phyloP scores from a whole-genome alignment of 1,284 basidiomycete genomes.

The Cutaneotrichosporon sp. region DNA sequence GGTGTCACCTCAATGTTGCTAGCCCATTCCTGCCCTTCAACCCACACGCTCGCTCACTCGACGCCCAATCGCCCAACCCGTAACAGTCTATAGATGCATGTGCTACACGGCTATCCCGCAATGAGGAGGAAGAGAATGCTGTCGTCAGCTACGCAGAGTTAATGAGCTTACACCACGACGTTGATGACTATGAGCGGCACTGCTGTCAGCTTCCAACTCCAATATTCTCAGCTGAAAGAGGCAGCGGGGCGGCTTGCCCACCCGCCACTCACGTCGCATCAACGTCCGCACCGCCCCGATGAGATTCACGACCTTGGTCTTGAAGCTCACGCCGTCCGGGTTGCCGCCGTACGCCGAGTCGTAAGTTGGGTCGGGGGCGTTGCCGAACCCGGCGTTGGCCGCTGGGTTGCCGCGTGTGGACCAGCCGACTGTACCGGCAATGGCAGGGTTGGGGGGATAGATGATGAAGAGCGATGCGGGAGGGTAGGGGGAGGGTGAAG shows the following conservation, averaged over 20 bases:
- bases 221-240: no score
- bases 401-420: constrained; percentile 63
- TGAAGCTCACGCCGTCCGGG: constrained; percentile 66
- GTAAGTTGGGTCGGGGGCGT: constrained; percentile 40
- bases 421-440: constrained; percentile 76
- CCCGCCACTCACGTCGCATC: constrained; percentile 77
- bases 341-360: constrained; percentile 54
- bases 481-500: constrained; percentile 8
- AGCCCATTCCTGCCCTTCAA: constrained; percentile 4
- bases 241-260: no score
- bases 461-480: not conserved
- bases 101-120: constrained; percentile 12
- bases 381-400: constrained; percentile 49
- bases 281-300: constrained; percentile 91
- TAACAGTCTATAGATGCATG: constrained; percentile 9
- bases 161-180: constrained; percentile 61
- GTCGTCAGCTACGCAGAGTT: constrained; percentile 14
- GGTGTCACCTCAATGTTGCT: no score
- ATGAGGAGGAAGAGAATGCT: constrained; percentile 18
- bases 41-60: not conserved
- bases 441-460: no score
- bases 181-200: constrained; percentile 86
- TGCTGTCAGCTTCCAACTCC: constrained; percentile 56
- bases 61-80: not conserved
- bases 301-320: constrained; percentile 83